A percentile compares a stretch with the other conserved stretches of the same genome.
Conservation (phyloP, 208 protist genomes). For the Jaenimonas drosophilae region DNA sequence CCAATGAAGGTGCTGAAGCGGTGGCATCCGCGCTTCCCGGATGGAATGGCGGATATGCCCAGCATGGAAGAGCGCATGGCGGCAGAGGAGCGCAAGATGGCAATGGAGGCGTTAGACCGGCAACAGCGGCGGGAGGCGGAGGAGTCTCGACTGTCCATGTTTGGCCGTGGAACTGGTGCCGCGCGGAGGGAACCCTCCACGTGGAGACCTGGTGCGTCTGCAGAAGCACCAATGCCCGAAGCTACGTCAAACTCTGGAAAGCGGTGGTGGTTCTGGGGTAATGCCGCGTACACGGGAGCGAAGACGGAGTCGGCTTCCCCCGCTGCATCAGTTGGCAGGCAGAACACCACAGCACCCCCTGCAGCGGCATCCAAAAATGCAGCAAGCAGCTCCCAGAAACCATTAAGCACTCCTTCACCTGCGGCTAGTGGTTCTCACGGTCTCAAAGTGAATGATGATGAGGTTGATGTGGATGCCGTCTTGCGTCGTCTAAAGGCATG, state of each 20-base stretch:
- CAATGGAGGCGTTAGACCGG: conserved; percentile 6
- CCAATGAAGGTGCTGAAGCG: conserved; percentile 55
- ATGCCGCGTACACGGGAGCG: too few relatives aligned
- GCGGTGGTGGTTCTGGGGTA: too few relatives aligned
- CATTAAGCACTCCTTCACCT: too few relatives aligned
- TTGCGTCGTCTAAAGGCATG: conserved; percentile 51
- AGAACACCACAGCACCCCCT: too few relatives aligned
- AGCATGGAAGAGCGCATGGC: conserved; percentile 53
- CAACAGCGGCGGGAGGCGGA: conserved; percentile 2
- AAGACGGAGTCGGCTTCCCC: too few relatives aligned
- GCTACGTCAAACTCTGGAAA: too few relatives aligned
- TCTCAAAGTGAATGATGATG: conserved; percentile 22
- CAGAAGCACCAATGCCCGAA: not conserved
- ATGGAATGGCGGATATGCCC: conserved; percentile 68
- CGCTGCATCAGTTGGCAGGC: too few relatives aligned
- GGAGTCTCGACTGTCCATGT: conserved; percentile 5
- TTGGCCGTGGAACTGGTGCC: not conserved
- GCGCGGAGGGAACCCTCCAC: conserved; percentile 2
- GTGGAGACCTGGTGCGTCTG: conserved; percentile 2
- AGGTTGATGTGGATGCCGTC: conserved; percentile 47
- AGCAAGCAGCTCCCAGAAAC: too few relatives aligned
- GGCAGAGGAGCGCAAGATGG: conserved; percentile 9
- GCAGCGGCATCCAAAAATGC: too few relatives aligned
- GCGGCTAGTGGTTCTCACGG: too few relatives aligned
- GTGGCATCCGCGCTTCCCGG: conserved; percentile 84